These are phyloP conservation scores for Globisporangium cystogenes DNA, from an alignment of 352 stramenopile species.

Conservation along the genomic window DNA sequence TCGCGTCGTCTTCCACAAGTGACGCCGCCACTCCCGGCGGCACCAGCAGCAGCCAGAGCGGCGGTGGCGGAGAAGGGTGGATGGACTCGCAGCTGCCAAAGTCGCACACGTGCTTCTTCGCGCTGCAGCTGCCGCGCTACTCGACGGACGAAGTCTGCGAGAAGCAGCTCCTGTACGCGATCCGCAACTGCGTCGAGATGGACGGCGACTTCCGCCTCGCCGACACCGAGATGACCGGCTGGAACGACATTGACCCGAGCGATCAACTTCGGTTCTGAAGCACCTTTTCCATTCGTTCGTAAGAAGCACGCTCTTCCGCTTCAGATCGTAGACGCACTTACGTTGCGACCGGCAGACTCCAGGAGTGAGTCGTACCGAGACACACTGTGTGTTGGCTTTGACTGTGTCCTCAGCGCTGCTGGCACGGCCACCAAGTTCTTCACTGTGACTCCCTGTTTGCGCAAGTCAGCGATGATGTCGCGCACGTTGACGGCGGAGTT, in stretches of 20 bases:
- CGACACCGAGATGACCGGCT: constrained; percentile 42
- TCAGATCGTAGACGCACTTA: too few species aligned
- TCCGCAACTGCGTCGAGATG: constrained; percentile 87
- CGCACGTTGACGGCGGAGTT: constrained; percentile 40
- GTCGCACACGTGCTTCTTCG: constrained; percentile 89
- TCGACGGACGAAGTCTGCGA: constrained; percentile 69
- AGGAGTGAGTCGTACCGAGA: too few species aligned
- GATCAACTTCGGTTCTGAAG: constrained; percentile 6
- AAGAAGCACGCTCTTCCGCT: too few species aligned
- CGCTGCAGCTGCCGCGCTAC: constrained; percentile 73
- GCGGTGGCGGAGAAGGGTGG: constrained; percentile 6
- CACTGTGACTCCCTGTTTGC: constrained; percentile 26
- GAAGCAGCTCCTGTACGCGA: constrained; percentile 68
- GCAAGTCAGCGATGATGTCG: constrained; percentile 31
- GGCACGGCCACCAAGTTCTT: constrained; percentile 19
- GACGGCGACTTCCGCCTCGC: constrained; percentile 84
- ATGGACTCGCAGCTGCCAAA: constrained; percentile 73
- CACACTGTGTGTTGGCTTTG: not conserved
- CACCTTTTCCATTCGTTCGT: not conserved
- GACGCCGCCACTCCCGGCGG: not conserved
- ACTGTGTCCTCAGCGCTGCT: not conserved
- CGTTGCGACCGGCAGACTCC: too few species aligned
- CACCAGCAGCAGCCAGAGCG: not conserved
- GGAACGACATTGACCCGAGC: constrained; percentile 6
- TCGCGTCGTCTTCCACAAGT: constrained; percentile 14